Base-by-base conservation (phyloP, 495 filamentous ascomycete genomes). In the Xylaria curta region DNA sequence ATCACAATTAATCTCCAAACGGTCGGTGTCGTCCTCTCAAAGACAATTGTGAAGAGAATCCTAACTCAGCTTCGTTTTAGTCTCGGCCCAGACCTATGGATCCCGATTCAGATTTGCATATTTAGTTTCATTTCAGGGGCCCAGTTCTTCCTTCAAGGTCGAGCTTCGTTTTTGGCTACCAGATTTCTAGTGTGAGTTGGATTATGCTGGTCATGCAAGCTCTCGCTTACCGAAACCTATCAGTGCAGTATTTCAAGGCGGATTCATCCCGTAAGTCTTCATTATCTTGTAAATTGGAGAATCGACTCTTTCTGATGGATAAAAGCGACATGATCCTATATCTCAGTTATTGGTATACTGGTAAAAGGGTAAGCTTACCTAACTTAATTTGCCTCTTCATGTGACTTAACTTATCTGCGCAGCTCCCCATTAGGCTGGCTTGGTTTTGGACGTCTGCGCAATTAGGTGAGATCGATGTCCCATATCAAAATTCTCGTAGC, bases 91-190 rank as follows among this genome's bases (percentile, higher is more conserved):
- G 93, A 96, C 75, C 85, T 88, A 21, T 96, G 93, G 93, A 38
- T 97, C 70, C 93, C 93, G 0, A 82, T 91, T 47, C 92, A 95
- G 75, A 95, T 95, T 89, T 83, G 92, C 10, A 84, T 85, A 3
- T 96, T 93, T 92, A 92, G 89, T 79, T 69, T 94, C 15, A 88
- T 94, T 59, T 92, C 92, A 0, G 81, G 82, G 44, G 83, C 82
- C 69, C 92, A 95, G 80, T 88, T 91, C 21, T 91, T 90, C 74
- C 76, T 96, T n/a, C 84, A 80, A 53, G 89, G 89, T 0, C 82
- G 85, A 24, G 76, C 75, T 2, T 87, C 88, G 0, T 97, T 92
- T 80, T 90, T 88, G 53, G 82, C 85, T 24, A 88, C 84, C 69
- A 83, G 94, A 64, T 85, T 88, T 31, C 76, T 95, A 36, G 84